These are phyloP conservation scores for Penicillium sp. DNA, from an alignment of 2,329 filamentous ascomycete species.

Conservation along the genomic window DNA sequence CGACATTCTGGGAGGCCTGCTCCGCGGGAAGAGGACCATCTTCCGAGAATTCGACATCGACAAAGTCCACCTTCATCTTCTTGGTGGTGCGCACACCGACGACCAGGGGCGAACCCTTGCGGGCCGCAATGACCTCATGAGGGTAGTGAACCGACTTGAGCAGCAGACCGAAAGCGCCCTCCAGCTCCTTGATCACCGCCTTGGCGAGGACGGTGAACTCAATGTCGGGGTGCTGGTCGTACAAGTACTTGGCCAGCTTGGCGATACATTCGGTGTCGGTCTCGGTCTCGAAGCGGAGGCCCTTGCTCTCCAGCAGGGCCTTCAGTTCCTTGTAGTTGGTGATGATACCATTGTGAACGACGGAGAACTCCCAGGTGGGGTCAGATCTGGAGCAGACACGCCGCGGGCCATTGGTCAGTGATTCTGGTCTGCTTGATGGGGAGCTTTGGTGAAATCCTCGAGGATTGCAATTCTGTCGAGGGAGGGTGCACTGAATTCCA, in stretches of 20 bases:
- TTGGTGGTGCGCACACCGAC: constrained; percentile 94
- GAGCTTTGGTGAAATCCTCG: no score
- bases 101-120: constrained; percentile 95
- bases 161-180: constrained; percentile 93
- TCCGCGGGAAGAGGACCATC: constrained; percentile 85
- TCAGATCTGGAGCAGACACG: constrained; percentile 61
- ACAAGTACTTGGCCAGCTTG: constrained; percentile 97
- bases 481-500: no score
- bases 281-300: constrained; percentile 98
- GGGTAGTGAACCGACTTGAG: constrained; percentile 99
- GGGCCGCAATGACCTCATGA: constrained; percentile 93
- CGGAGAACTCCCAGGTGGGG: constrained; percentile 87
- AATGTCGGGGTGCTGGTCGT: constrained; percentile 87
- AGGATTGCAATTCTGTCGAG: not conserved
- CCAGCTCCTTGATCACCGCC: constrained; percentile 95
- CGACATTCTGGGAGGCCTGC: constrained; percentile 90
- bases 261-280: constrained; percentile 99
- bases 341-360: constrained; percentile 99
- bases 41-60: constrained; percentile 95
- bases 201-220: constrained; percentile 96
- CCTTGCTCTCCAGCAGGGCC: constrained; percentile 85
- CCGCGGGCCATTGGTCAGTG: no score
- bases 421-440: no score
- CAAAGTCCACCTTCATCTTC: constrained; percentile 99
- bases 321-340: constrained; percentile 99